These are phyloP conservation scores for Kuraishia borneana DNA, from an alignment of 805 yeast species.

Conservation along the genomic window DNA sequence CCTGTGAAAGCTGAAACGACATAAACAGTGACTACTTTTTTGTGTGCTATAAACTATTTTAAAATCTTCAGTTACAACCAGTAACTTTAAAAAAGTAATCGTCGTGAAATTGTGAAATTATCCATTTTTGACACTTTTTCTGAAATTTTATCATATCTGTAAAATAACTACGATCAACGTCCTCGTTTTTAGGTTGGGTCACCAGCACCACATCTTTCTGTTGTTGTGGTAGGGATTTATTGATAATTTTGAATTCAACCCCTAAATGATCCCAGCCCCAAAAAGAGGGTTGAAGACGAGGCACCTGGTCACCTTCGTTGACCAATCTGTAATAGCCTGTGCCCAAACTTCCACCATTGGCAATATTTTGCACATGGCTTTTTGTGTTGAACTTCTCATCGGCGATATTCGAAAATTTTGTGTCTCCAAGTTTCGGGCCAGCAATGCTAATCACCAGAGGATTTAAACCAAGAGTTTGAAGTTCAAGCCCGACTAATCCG, in stretches of 20 bases:
- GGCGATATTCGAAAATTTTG: constrained; percentile 35
- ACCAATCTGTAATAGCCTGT: constrained; percentile 42
- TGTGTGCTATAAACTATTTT: not conserved
- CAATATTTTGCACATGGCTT: constrained; percentile 10
- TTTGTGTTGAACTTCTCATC: constrained; percentile 29
- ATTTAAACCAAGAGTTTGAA: constrained; percentile 37
- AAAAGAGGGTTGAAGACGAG: constrained; percentile 44
- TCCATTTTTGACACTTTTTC: not conserved
- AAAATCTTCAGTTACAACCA: not conserved
- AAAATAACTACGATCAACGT: not conserved
- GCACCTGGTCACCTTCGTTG: constrained; percentile 49
- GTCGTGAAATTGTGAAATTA: not conserved
- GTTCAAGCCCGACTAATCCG: constrained; percentile 49
- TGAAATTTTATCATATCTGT: not conserved
- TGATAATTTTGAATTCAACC: constrained; percentile 32
- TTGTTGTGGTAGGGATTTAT: constrained; percentile 24
- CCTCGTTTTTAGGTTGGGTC: not conserved
- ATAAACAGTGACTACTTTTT: not conserved
- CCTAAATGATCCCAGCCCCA: constrained; percentile 32
- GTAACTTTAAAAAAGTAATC: not conserved
- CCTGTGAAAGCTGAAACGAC: not conserved
- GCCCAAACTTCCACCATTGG: constrained; percentile 13
- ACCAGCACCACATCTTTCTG: not conserved
- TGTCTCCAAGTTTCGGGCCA: constrained; percentile 55
- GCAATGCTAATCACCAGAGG: constrained; percentile 52